These are phyloP conservation scores for Arbutus unedo DNA, from an alignment of 148 eudicot genomes.

Conservation along the genomic window DNA sequence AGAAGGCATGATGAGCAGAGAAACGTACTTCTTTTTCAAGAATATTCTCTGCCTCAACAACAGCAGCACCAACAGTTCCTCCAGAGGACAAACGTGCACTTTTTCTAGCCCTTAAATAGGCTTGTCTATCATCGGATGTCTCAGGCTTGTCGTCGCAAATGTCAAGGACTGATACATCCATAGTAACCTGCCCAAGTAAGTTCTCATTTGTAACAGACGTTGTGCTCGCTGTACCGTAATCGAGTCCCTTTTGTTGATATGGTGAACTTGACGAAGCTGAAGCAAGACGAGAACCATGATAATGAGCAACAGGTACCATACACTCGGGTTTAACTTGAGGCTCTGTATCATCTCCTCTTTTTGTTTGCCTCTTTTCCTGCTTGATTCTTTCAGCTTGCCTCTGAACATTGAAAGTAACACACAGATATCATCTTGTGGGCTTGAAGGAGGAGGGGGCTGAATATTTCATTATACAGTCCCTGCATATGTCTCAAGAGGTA, in stretches of 20 bases:
- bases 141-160: conserved; percentile 15
- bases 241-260: conserved; percentile 33
- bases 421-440: neutral
- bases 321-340: conserved; percentile 67
- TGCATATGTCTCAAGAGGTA: neutral
- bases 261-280: conserved; percentile 85
- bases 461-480: neutral
- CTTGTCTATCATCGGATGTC: conserved; percentile 19
- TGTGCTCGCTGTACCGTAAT: conserved; percentile 24
- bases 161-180: conserved; percentile 22
- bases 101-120: conserved; percentile 28
- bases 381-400: conserved; percentile 79
- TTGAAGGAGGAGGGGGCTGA: neutral
- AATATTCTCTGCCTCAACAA: conserved; percentile 77
- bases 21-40: conserved; percentile 74
- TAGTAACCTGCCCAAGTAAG: conserved; percentile 24
- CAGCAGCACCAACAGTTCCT: conserved; percentile 83
- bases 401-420: conserved; percentile 37
- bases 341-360: conserved; percentile 83
- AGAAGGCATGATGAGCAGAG: conserved; percentile 18
- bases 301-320: conserved; percentile 80
- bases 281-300: conserved; percentile 95
- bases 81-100: conserved; percentile 56
- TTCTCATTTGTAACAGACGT: conserved; percentile 16
- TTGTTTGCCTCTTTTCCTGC: conserved; percentile 63